Conservation (phyloP, 169 alveolate genomes). For the Miamiensis avidus region DNA sequence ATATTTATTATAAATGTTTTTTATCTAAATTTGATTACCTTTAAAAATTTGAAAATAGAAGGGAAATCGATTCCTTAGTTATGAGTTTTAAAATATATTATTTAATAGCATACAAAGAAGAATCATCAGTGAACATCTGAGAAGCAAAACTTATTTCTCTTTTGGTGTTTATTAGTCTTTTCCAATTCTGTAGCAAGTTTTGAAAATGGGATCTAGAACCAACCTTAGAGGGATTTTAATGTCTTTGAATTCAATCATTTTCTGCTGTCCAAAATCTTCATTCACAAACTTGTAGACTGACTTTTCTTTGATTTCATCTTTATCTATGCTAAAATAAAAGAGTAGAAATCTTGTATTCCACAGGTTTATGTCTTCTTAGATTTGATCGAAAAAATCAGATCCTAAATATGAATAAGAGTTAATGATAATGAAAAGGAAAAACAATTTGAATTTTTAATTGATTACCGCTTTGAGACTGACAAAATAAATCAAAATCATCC, state of each 20-base stretch:
- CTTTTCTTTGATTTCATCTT: not conserved
- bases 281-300: not conserved
- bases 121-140: not conserved
- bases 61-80: not conserved
- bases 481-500: not conserved
- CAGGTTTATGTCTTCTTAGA: not conserved
- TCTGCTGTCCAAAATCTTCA: not conserved
- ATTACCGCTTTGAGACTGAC: not conserved
- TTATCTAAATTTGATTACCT: not conserved
- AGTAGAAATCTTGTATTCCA: not conserved
- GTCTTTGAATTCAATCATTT: not conserved
- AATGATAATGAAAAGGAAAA: too few species aligned
- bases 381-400: not conserved
- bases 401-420: too few species aligned
- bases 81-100: slow-evolving; percentile 3
- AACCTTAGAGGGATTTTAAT: slow-evolving; percentile 8
- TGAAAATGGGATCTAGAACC: not conserved
- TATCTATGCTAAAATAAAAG: not conserved
- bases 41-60: too few species aligned
- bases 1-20: too few species aligned
- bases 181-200: slow-evolving; percentile 7
- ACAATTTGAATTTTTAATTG: too few species aligned
- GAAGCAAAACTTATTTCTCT: not conserved
- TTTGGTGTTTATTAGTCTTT: not conserved
- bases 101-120: slow-evolving; percentile 6